A percentile compares a stretch with the other conserved stretches of the same genome.
Conservation (phyloP, 2,329 filamentous ascomycete species). For the Colletotrichum incanum region DNA sequence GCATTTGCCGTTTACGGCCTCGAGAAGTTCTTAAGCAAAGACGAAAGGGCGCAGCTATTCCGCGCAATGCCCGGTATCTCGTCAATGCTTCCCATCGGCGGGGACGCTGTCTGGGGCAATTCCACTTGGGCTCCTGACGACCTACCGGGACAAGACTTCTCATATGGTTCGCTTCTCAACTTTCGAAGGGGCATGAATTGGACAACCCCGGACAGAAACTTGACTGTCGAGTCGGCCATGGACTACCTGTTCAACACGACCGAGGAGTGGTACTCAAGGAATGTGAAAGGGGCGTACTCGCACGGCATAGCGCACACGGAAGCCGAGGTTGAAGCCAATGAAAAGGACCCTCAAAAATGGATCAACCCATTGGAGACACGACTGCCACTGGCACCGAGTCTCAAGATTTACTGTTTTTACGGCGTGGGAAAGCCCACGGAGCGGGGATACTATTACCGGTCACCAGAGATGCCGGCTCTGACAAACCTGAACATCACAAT, state of each 20-base stretch:
- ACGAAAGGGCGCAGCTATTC: conserved; percentile 94
- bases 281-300: conserved; percentile 84
- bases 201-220: conserved; percentile 78
- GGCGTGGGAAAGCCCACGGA: conserved; percentile 95
- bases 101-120: conserved; percentile 96
- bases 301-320: conserved; percentile 87
- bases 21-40: conserved; percentile 92
- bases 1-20: conserved; percentile 96
- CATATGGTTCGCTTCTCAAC: conserved; percentile 87
- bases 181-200: conserved; percentile 80
- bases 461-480: conserved; percentile 74
- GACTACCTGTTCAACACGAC: conserved; percentile 83
- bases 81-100: conserved; percentile 96
- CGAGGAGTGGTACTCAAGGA: conserved; percentile 88
- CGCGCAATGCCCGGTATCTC: conserved; percentile 97
- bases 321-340: conserved; percentile 86
- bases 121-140: conserved; percentile 91
- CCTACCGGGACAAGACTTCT: conserved; percentile 77
- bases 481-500: conserved; percentile 82
- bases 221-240: conserved; percentile 85
- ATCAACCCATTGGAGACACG: conserved; percentile 94
- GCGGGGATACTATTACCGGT: conserved; percentile 90
- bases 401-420: conserved; percentile 99
- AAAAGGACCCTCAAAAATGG: conserved; percentile 87
- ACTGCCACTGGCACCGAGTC: conserved; percentile 86